phyloP scores from a whole-genome alignment of 768 basidiomycete species.

The Psilocybe cubensis region DNA sequence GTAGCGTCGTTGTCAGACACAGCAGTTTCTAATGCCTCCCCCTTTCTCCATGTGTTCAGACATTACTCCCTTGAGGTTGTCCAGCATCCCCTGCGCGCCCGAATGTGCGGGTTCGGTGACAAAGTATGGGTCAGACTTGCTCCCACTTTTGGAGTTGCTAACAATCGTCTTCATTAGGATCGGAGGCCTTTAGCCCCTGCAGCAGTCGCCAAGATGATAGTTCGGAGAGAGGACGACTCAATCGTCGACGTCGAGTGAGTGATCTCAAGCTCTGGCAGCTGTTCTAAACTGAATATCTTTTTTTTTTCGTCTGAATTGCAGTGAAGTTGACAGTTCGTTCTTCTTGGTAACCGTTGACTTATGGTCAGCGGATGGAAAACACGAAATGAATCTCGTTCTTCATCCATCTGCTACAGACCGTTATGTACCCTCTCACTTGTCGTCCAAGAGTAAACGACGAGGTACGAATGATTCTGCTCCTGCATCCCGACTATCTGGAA shows the following conservation, averaged over 20 bases:
- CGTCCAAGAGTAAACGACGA: slow-evolving; percentile 44
- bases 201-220: slow-evolving; percentile 83
- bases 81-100: slow-evolving; percentile 87
- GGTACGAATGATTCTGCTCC: slow-evolving; percentile 42
- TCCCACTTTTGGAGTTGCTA: slow-evolving; percentile 10
- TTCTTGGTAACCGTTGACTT: slow-evolving; percentile 93
- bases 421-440: slow-evolving; percentile 55
- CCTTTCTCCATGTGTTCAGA: slow-evolving; percentile 41
- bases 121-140: slow-evolving; percentile 57
- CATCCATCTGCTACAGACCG: slow-evolving; percentile 84
- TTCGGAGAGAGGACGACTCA: slow-evolving; percentile 66
- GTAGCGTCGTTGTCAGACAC: not conserved
- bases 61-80: slow-evolving; percentile 84
- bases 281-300: slow-evolving; percentile 14
- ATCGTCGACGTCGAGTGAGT: slow-evolving; percentile 79
- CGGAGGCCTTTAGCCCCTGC: slow-evolving; percentile 91
- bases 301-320: slow-evolving; percentile 31
- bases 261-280: not conserved
- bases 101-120: slow-evolving; percentile 97
- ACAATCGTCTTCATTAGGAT: slow-evolving; percentile 57
- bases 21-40: slow-evolving; percentile 10
- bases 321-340: slow-evolving; percentile 86
- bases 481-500: slow-evolving; percentile 38
- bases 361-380: slow-evolving; percentile 82
- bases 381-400: slow-evolving; percentile 88